Percentiles rank a stretch among this genome's conserved stretches.
phyloP scores from a whole-genome alignment of 179 eudicot species.

The Beta corolliflora region DNA sequence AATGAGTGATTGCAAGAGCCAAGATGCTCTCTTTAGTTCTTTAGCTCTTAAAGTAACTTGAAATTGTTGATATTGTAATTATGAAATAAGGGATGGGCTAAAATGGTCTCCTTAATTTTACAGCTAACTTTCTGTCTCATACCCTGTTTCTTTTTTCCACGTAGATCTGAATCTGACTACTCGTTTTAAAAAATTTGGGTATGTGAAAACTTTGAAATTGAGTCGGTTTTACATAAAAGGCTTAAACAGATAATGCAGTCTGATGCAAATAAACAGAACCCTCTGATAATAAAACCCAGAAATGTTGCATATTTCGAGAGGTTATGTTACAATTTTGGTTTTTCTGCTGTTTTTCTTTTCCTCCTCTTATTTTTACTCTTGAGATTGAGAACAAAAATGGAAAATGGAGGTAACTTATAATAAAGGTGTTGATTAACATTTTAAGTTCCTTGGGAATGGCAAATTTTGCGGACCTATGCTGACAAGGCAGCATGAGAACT shows the following conservation, averaged over 20 bases:
- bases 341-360: not conserved
- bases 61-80: conserved; percentile 6
- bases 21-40: not conserved
- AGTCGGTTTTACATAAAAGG: not conserved
- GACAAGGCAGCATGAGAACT: conserved; percentile 4
- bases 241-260: not conserved
- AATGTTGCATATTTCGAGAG: not conserved
- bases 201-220: not conserved
- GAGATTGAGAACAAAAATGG: not conserved
- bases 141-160: not conserved
- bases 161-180: conserved; percentile 18
- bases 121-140: conserved; percentile 21
- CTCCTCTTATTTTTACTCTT: not conserved
- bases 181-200: not conserved
- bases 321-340: not conserved
- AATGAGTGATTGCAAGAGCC: not conserved
- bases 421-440: not conserved
- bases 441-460: not conserved
- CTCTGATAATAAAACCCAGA: not conserved
- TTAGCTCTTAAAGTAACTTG: not conserved
- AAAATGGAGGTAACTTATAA: not conserved
- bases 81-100: conserved; percentile 10
- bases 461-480: too few species aligned
- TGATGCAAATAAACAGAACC: not conserved
- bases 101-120: not conserved